These are phyloP conservation scores for Cadophora sp. DNA, from an alignment of 2,329 filamentous ascomycete species.

Conservation along the genomic window DNA sequence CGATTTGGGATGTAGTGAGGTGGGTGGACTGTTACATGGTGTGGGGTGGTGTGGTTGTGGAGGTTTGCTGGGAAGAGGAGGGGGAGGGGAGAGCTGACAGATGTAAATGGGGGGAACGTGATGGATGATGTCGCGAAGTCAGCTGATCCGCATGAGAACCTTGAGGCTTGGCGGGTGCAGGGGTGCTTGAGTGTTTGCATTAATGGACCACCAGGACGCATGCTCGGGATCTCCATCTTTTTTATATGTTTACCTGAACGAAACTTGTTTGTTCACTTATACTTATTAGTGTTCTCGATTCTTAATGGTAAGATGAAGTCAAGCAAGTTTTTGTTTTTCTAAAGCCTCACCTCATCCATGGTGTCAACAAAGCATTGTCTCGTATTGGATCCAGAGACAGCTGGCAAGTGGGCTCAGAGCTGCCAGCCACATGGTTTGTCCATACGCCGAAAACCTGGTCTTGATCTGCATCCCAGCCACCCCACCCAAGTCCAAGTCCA, in stretches of 20 bases:
- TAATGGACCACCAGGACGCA: too few relatives aligned
- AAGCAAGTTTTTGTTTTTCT: too few relatives aligned
- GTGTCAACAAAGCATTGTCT: background rate
- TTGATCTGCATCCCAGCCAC: slow-evolving; percentile 23
- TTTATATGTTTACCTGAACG: background rate
- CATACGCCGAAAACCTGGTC: slow-evolving; percentile 6
- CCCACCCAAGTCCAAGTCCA: background rate
- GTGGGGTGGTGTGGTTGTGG: background rate
- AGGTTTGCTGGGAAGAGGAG: background rate
- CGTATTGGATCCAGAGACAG: slow-evolving; percentile 9
- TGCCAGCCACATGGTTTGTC: slow-evolving; percentile 23
- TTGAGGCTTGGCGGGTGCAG: background rate
- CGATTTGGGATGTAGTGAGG: background rate
- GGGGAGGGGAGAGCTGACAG: background rate
- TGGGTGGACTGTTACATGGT: background rate
- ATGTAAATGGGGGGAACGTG: too few relatives aligned
- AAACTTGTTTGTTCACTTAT: background rate
- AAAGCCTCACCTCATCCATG: background rate
- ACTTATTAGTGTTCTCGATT: background rate
- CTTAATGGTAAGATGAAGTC: too few relatives aligned
- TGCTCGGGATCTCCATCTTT: background rate
- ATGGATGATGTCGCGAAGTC: slow-evolving; percentile 16
- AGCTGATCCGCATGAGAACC: background rate
- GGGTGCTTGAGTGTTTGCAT: slow-evolving; percentile 11
- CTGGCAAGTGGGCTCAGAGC: slow-evolving; percentile 15